Evolutionary conservation across 768 basidiomycete genomes (phyloP), one percentile per base, ranked within the genome.

Genomic region (Hygrophorus russula): DNA sequence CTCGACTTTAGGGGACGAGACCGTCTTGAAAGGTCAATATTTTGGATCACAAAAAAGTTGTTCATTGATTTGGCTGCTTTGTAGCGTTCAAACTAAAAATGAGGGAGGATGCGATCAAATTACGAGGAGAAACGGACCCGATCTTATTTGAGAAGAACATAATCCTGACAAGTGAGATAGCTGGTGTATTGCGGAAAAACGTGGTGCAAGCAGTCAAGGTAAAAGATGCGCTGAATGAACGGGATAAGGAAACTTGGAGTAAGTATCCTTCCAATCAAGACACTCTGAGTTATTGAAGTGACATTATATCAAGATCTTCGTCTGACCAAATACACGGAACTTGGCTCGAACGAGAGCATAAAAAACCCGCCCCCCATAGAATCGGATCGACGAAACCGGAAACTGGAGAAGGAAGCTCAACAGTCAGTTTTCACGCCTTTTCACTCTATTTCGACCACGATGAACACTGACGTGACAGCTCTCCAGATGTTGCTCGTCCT

Each of bases 291-390:
- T 28, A 36, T 8, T 18, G 13, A 30, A 30, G 30, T 35, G 36
- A 31, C 49, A 28, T 28, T 29, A n/a, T 15, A 15, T n/a, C 4
- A 52, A 90, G 89, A 70, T 46, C 57, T 96, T 24, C 73, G 74
- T 32, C 67, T 94, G 36, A 90, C 81, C 2, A 63, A 78, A 34
- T 71, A 92, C 42, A 93, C 89, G 0, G 93, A 96, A 53, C 66
- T 94, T 6, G 93, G 91, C 4, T 78, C 81, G 43, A 96, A 97
- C 53, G 75, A 81, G 1, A 69, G 79, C 2, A 76, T 94, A 52
- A 90, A 83, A 61, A 69, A 61, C 37, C 74, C 80, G 8, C 61
- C 59, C n/a, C 64, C 62, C 0, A 50, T 65, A 37, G 66, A 73
- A 39, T 69, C 73, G 18, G 68, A 58, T 51, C 72, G 73, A 42